phyloP scores from a whole-genome alignment of 768 basidiomycete genomes.

The Tylopilus rubrobrunneus region DNA sequence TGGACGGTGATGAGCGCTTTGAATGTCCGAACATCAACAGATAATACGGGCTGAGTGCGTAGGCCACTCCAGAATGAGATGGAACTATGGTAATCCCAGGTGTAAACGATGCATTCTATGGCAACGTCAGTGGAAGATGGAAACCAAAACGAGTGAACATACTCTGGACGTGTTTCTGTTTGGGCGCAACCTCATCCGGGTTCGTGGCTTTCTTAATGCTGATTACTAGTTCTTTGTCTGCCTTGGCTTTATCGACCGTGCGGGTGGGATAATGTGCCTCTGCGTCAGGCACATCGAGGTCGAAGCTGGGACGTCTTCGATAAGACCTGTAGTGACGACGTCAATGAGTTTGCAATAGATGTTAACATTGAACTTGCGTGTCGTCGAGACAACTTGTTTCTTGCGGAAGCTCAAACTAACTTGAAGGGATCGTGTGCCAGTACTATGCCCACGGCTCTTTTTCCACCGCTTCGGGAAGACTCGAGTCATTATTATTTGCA shows the following conservation, averaged over 20 bases:
- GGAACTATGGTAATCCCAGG: conserved; percentile 98
- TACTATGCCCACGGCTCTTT: too few species aligned
- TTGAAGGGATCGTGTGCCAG: background rate
- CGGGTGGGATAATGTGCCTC: conserved; percentile 90
- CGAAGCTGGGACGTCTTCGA: conserved; percentile 44
- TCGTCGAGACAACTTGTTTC: conserved; percentile 4
- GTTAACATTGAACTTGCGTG: conserved; percentile 24
- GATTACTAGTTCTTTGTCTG: conserved; percentile 87
- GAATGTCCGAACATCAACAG: conserved; percentile 98
- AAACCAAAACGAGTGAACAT: conserved; percentile 32
- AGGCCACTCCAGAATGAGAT: conserved; percentile 98
- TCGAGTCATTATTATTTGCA: too few species aligned
- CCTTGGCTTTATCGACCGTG: conserved; percentile 98
- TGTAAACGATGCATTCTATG: conserved; percentile 95
- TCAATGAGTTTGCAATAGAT: conserved; percentile 6
- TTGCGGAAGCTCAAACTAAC: background rate
- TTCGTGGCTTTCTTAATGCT: conserved; percentile 99
- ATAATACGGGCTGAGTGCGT: conserved; percentile 92
- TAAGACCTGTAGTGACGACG: conserved; percentile 26
- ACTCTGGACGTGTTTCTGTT: conserved; percentile 99
- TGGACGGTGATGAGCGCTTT: conserved; percentile 97
- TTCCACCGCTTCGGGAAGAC: too few species aligned
- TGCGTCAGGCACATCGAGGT: conserved; percentile 62
- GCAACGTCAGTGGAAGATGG: conserved; percentile 10
- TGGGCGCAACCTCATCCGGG: conserved; percentile 92